A percentile compares a stretch with the other conserved stretches of the same genome.
phyloP scores from a whole-genome alignment of 1,284 basidiomycete genomes.

The Ceratobasidium sp. region DNA sequence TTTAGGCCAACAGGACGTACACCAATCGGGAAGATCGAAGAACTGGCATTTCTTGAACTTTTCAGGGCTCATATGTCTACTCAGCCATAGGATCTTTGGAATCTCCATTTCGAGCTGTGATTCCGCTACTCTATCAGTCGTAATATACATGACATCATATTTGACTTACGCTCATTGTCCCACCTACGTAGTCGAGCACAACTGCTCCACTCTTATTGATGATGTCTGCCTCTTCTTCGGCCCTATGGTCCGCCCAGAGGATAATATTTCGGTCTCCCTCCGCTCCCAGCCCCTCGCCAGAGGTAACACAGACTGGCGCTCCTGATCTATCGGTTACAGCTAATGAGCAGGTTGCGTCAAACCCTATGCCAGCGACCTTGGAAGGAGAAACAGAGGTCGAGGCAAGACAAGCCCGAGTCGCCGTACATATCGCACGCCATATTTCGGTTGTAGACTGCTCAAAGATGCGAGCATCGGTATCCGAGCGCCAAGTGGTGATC shows the following conservation, averaged over 20 bases:
- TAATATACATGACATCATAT: not conserved
- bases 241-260: slow-evolving; percentile 95
- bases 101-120: slow-evolving; percentile 94
- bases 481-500: slow-evolving; percentile 88
- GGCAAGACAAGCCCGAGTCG: slow-evolving; percentile 77
- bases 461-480: slow-evolving; percentile 90
- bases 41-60: slow-evolving; percentile 90
- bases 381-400: slow-evolving; percentile 72
- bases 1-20: slow-evolving; percentile 49
- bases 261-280: slow-evolving; percentile 84
- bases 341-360: slow-evolving; percentile 97
- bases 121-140: not conserved
- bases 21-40: slow-evolving; percentile 97
- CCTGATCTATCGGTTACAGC: slow-evolving; percentile 86
- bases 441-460: slow-evolving; percentile 92
- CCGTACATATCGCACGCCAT: slow-evolving; percentile 82
- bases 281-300: slow-evolving; percentile 72
- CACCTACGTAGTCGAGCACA: slow-evolving; percentile 95
- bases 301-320: slow-evolving; percentile 83
- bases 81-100: slow-evolving; percentile 96
- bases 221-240: slow-evolving; percentile 88
- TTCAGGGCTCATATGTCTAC: slow-evolving; percentile 82
- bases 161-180: slow-evolving; percentile 90
- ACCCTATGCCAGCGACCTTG: slow-evolving; percentile 89
- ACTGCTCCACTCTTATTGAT: slow-evolving; percentile 90